Conservation (phyloP, 345 rosid species). For the Pistacia vera region DNA sequence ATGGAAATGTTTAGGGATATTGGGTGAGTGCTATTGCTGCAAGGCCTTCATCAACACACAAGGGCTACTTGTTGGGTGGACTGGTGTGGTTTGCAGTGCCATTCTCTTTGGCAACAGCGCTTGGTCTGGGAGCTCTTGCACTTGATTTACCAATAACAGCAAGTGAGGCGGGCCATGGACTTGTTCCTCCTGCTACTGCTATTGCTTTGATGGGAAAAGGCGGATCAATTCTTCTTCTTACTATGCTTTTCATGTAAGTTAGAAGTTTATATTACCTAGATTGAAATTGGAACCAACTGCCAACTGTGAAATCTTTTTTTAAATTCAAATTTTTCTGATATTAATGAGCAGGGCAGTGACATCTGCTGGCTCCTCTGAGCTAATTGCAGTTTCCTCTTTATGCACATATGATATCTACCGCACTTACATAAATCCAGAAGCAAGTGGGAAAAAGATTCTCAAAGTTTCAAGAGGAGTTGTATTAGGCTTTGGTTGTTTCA, state of each 20-base stretch:
- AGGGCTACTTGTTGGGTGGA: conserved; percentile 88
- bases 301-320: background rate
- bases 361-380: conserved; percentile 88
- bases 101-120: conserved; percentile 87
- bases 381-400: conserved; percentile 88
- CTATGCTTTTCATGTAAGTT: conserved; percentile 94
- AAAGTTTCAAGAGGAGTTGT: conserved; percentile 70
- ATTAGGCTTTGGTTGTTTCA: conserved; percentile 87
- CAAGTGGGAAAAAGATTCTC: conserved; percentile 72
- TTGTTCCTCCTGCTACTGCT: conserved; percentile 93
- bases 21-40: conserved; percentile 99
- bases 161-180: conserved; percentile 77
- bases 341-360: conserved; percentile 78
- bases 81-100: conserved; percentile 98
- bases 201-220: conserved; percentile 95
- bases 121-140: conserved; percentile 92
- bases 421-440: conserved; percentile 80
- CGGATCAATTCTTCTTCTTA: conserved; percentile 87
- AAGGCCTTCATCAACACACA: conserved; percentile 87
- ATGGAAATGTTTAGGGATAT: conserved; percentile 58
- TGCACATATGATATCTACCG: conserved; percentile 92
- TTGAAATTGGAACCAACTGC: background rate
- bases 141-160: conserved; percentile 79
- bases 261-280: background rate
- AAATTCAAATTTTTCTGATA: background rate